Evolutionary conservation across 1,139 yeast genomes (phyloP).

Genomic region (Pichia sp.): DNA sequence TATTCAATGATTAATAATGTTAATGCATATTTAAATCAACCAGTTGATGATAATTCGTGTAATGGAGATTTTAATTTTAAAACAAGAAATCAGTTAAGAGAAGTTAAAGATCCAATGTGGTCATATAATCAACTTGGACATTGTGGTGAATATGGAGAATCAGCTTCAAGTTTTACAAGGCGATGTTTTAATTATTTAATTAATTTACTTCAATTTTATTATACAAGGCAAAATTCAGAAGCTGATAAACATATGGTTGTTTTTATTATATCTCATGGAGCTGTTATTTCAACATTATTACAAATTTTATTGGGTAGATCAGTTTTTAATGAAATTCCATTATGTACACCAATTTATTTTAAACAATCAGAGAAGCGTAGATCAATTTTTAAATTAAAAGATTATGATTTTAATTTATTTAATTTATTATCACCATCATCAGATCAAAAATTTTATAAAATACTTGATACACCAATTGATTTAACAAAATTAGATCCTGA

Average conservation of each 20-base stretch:
- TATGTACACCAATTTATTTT: conserved; percentile 29
- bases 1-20: conserved; percentile 32
- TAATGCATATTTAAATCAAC: conserved; percentile 29
- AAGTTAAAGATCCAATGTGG: conserved; percentile 27
- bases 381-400: conserved; percentile 26
- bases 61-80: conserved; percentile 1
- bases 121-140: conserved; percentile 28
- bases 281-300: conserved; percentile 29
- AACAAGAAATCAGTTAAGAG: conserved; percentile 18
- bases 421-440: conserved; percentile 21
- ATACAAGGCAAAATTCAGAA: conserved; percentile 18
- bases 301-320: conserved; percentile 28
- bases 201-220: conserved; percentile 38
- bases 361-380: conserved; percentile 22
- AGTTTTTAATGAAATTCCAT: conserved; percentile 30
- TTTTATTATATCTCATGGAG: conserved; percentile 30
- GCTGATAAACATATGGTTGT: conserved; percentile 25
- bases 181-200: conserved; percentile 41
- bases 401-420: conserved; percentile 28
- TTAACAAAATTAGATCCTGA: conserved; percentile 24
- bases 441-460: conserved; percentile 23
- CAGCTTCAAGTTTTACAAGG: conserved; percentile 28
- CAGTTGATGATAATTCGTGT: conserved; percentile 2
- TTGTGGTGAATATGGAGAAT: conserved; percentile 33
- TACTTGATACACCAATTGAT: conserved; percentile 25